phyloP scores from a whole-genome alignment of 257 asterid genomes.

The Eustoma russellianum region DNA sequence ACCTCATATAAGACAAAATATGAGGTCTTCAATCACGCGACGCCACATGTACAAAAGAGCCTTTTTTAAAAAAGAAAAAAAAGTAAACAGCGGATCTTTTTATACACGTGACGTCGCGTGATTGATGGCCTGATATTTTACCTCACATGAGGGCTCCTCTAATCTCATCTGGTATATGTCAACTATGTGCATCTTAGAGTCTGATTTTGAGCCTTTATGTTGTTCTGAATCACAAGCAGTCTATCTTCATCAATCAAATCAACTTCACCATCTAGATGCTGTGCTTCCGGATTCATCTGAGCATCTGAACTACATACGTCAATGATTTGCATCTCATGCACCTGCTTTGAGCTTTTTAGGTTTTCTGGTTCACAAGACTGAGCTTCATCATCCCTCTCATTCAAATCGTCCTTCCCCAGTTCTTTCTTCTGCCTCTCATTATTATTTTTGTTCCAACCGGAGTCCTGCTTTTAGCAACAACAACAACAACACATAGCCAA shows the following conservation, averaged over 20 bases:
- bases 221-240: neutral
- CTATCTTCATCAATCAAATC: neutral
- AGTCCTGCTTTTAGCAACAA: conserved; percentile 17
- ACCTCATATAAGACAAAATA: no score
- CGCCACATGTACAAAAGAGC: no score
- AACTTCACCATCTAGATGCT: neutral
- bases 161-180: no score
- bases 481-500: no score
- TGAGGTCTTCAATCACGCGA: no score
- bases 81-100: no score
- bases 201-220: conserved; percentile 1
- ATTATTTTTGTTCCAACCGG: conserved; percentile 23
- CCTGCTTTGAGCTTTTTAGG: neutral
- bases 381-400: conserved; percentile 7
- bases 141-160: no score
- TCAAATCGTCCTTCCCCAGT: conserved; percentile 6
- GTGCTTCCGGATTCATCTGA: neutral
- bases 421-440: conserved; percentile 13
- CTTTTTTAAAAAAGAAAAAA: no score
- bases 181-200: conserved; percentile 1
- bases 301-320: conserved; percentile 2
- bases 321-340: neutral
- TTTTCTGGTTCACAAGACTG: neutral
- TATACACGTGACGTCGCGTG: no score
- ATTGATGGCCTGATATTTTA: no score